Evolutionary conservation across 306 rosid species (phyloP).

Genomic region (Rosa multiflora): DNA sequence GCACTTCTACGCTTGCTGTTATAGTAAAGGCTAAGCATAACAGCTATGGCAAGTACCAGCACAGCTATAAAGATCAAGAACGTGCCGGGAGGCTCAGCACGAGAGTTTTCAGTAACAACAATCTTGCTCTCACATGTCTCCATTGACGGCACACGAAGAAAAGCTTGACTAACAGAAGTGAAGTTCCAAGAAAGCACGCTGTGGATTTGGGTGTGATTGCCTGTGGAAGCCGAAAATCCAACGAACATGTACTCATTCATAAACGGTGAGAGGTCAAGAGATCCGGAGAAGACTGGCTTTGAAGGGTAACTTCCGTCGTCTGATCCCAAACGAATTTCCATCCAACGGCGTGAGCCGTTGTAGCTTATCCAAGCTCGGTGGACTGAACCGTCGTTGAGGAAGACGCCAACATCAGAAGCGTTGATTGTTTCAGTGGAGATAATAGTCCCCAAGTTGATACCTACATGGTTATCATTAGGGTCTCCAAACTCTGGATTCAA

Average conservation of each 20-base stretch:
- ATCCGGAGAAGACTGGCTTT: constrained; percentile 53
- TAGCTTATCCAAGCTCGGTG: constrained; percentile 56
- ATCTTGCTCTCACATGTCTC: constrained; percentile 60
- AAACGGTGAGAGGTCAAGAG: constrained; percentile 38
- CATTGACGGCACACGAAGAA: constrained; percentile 54
- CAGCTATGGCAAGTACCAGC: constrained; percentile 39
- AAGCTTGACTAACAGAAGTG: constrained; percentile 63
- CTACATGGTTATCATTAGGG: constrained; percentile 79
- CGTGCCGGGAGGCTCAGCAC: constrained; percentile 31
- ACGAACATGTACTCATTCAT: constrained; percentile 81
- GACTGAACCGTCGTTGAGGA: constrained; percentile 30
- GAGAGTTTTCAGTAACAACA: constrained; percentile 31
- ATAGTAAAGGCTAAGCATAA: constrained; percentile 41
- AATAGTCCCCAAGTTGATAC: constrained; percentile 66
- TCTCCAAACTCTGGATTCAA: constrained; percentile 60
- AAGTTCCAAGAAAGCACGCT: constrained; percentile 68
- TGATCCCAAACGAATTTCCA: constrained; percentile 56
- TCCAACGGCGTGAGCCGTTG: constrained; percentile 51
- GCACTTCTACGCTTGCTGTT: constrained; percentile 32
- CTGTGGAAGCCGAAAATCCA: constrained; percentile 85
- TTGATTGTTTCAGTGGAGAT: constrained; percentile 47
- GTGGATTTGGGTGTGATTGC: constrained; percentile 70
- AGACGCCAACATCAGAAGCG: constrained; percentile 49
- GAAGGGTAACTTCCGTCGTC: constrained; percentile 33
- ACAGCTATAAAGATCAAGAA: constrained; percentile 57